phyloP scores from a whole-genome alignment of 345 rosid species.

The Eucalyptus brandiana region DNA sequence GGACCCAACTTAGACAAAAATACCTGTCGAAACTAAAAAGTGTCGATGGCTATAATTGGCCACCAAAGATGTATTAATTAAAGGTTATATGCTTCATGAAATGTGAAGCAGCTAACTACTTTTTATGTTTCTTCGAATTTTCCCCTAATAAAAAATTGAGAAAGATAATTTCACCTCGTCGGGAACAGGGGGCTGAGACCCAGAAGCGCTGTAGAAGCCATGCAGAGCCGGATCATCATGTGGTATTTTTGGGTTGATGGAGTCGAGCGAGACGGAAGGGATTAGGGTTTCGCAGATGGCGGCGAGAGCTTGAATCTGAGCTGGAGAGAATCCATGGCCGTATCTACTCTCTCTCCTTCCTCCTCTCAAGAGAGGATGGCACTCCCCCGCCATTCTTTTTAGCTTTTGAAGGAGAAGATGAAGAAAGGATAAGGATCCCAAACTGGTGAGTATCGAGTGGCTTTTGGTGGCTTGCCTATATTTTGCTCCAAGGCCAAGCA shows the following conservation, averaged over 20 bases:
- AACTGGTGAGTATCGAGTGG: neutral
- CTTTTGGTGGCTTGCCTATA: neutral
- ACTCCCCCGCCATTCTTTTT: neutral
- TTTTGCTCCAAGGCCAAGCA: neutral
- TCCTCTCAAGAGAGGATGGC: slow-evolving; percentile 47
- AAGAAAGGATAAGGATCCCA: neutral
- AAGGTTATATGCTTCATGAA: neutral
- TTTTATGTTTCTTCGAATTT: neutral
- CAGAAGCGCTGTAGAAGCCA: slow-evolving; percentile 40
- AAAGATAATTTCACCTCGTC: slow-evolving; percentile 33
- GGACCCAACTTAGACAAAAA: neutral
- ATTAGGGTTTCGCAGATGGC: slow-evolving; percentile 50
- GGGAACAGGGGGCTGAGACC: slow-evolving; percentile 40
- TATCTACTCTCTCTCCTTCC: slow-evolving; percentile 3
- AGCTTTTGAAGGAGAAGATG: neutral
- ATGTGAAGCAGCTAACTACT: neutral
- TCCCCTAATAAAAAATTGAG: neutral
- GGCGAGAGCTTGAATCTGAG: slow-evolving; percentile 53
- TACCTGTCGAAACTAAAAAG: neutral
- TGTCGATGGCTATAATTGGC: neutral
- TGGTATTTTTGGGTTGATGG: neutral
- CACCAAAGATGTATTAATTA: neutral
- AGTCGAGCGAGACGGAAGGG: slow-evolving; percentile 33
- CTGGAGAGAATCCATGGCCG: slow-evolving; percentile 56
- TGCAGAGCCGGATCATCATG: slow-evolving; percentile 12